Evolutionary conservation across 2,329 filamentous ascomycete species (phyloP), one percentile per base, ranked within the genome.

Genomic region (Penicillium sclerotigenum): DNA sequence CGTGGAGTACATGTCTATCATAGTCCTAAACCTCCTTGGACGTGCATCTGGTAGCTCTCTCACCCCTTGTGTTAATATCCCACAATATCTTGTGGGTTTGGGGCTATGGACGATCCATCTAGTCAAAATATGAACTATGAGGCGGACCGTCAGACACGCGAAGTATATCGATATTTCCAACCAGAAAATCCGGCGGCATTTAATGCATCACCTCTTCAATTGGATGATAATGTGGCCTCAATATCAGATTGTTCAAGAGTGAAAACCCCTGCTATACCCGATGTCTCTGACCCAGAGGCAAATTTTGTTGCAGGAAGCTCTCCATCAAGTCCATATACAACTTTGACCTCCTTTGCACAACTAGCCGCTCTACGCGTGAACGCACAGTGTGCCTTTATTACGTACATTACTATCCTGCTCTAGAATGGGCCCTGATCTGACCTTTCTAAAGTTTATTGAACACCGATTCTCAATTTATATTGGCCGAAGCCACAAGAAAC

Each of bases 131-230:
- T 49, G 45, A 50, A 54, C 18, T 50, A 60, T 18, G 28, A 48
- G 20, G 57, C 46, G 37, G 60, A 59, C 28, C 54, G 59, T 42
- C 60, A 54, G 47, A 37, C 54, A 28, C 60, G 60, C 28, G 60
- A 62, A 33, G 54, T 59, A 22, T 62, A 61, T 38, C 60, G 59
- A 11, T 61, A 62, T 14, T 62, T 62, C 18, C 59, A 58, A 26
- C 59, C 56, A 7, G 40, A 26, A 33, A 58, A 56, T 16, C 56
- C 54, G n/a, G 51, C 57, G 2, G 47, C 49, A 7, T 29, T 61
- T 7, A 59, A 53, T 49, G 22, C 46, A 31, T 49, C 40, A 16
- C 50, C 38, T 36, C 18, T 26, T 13, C 24, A 43, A 26, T 28
- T 41, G n/a, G 49, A 34, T 18, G 47, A 59, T 1, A 37, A 54